Conservation (phyloP, 2,329 filamentous ascomycete genomes). For the Penicillium sp. region DNA sequence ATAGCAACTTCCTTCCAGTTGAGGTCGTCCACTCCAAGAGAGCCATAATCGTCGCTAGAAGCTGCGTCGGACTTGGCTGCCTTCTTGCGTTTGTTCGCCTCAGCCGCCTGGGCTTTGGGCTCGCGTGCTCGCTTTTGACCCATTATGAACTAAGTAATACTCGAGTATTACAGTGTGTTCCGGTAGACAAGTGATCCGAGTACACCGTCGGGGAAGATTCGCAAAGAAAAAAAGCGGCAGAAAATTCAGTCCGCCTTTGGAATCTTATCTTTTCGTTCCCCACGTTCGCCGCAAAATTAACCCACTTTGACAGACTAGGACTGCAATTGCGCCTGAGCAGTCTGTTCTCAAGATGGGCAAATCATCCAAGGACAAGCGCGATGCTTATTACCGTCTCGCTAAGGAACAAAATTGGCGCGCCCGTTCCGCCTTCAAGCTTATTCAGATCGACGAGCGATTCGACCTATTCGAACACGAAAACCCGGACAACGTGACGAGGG, state of each 20-base stretch:
- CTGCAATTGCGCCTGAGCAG: neutral
- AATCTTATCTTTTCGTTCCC: constrained; percentile 36
- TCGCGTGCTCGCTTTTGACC: constrained; percentile 38
- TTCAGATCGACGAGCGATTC: constrained; percentile 95
- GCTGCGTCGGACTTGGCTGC: constrained; percentile 16
- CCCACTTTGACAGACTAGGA: constrained; percentile 12
- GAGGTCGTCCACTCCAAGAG: constrained; percentile 50
- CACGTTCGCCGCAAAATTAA: constrained; percentile 25
- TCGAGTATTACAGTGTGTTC: neutral
- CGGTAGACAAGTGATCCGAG: constrained; percentile 4
- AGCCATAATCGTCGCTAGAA: constrained; percentile 22
- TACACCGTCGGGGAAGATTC: constrained; percentile 17
- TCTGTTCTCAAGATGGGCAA: constrained; percentile 68
- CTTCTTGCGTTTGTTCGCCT: constrained; percentile 39
- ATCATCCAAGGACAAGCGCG: constrained; percentile 97
- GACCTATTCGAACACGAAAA: constrained; percentile 71
- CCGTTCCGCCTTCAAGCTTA: constrained; percentile 91
- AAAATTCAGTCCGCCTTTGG: constrained; percentile 27
- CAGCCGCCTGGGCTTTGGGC: constrained; percentile 24
- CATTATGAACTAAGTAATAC: constrained; percentile 22
- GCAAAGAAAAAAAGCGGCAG: constrained; percentile 38
- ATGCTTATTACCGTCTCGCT: constrained; percentile 94
- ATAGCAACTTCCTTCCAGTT: constrained; percentile 63
- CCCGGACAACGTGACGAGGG: constrained; percentile 72
- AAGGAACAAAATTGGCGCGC: constrained; percentile 99